phyloP scores from a whole-genome alignment of 352 stramenopile genomes.

The Blastocystis sp. region DNA sequence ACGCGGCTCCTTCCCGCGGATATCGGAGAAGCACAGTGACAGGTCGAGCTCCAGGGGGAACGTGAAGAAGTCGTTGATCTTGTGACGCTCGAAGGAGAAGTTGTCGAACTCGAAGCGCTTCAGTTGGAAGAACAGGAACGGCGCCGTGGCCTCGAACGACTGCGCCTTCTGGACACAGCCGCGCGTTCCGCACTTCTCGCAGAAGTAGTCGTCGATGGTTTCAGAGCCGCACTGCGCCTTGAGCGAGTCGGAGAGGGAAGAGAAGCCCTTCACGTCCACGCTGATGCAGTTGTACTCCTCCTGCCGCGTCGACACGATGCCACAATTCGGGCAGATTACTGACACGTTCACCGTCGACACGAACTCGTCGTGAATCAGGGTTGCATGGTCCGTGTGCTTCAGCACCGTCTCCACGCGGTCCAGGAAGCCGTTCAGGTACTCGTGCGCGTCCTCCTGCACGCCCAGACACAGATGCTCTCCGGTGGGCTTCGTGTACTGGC shows the following conservation, averaged over 20 bases:
- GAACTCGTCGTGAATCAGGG: slow-evolving; percentile 69
- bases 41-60: slow-evolving; percentile 74
- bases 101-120: slow-evolving; percentile 78
- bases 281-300: slow-evolving; percentile 74
- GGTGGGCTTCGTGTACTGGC: slow-evolving; percentile 75
- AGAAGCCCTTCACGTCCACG: slow-evolving; percentile 75
- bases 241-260: slow-evolving; percentile 74
- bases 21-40: slow-evolving; percentile 73
- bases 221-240: slow-evolving; percentile 74
- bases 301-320: slow-evolving; percentile 67
- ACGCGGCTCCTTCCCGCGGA: slow-evolving; percentile 38
- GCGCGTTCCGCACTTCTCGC: slow-evolving; percentile 74
- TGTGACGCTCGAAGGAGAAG: slow-evolving; percentile 76
- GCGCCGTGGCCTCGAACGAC: slow-evolving; percentile 72
- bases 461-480: slow-evolving; percentile 76
- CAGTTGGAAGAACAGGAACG: slow-evolving; percentile 77
- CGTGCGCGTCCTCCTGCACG: slow-evolving; percentile 78
- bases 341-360: slow-evolving; percentile 75
- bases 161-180: slow-evolving; percentile 76
- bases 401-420: slow-evolving; percentile 75
- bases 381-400: not conserved
- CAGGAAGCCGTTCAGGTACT: slow-evolving; percentile 77
- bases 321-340: slow-evolving; percentile 75
- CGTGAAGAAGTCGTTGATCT: slow-evolving; percentile 78
- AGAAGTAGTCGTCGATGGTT: slow-evolving; percentile 77